Evolutionary conservation across 2,329 filamentous ascomycete species (phyloP).

Genomic region (Beauveria sp.): DNA sequence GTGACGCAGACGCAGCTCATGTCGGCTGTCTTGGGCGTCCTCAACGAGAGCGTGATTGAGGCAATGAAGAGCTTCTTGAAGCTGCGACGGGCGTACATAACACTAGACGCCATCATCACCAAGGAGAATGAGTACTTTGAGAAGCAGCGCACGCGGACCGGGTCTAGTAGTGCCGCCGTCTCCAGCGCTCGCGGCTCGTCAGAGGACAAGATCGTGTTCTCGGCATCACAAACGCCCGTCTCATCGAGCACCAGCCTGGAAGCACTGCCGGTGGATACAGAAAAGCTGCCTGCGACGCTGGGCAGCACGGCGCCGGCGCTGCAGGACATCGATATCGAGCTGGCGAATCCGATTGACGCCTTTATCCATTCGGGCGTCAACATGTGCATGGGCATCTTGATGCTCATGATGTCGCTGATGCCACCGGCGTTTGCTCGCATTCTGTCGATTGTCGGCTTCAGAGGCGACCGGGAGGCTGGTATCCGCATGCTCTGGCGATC

Average conservation of each 20-base stretch:
- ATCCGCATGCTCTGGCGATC: constrained; percentile 86
- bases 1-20: constrained; percentile 83
- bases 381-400: constrained; percentile 81
- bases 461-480: constrained; percentile 76
- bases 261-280: constrained; percentile 36
- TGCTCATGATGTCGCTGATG: constrained; percentile 85
- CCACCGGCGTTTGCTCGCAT: constrained; percentile 86
- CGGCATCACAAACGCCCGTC: background rate
- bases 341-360: constrained; percentile 61
- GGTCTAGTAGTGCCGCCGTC: constrained; percentile 14
- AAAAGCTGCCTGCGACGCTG: constrained; percentile 22
- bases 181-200: background rate
- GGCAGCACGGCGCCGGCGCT: constrained; percentile 2
- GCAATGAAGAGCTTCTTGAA: constrained; percentile 90
- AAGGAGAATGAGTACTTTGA: constrained; percentile 50
- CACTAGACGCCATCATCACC: constrained; percentile 70
- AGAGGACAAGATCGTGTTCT: constrained; percentile 26
- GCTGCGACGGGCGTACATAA: constrained; percentile 77
- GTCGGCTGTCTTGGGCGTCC: constrained; percentile 76
- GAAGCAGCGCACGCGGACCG: constrained; percentile 20
- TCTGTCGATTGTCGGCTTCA: constrained; percentile 83
- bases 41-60: constrained; percentile 90
- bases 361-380: constrained; percentile 87
- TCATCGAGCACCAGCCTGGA: background rate
- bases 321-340: constrained; percentile 7